Percentiles rank a stretch among this genome's conserved stretches.
phyloP scores from a whole-genome alignment of 495 filamentous ascomycete genomes.

The Lichina pygmaea region DNA sequence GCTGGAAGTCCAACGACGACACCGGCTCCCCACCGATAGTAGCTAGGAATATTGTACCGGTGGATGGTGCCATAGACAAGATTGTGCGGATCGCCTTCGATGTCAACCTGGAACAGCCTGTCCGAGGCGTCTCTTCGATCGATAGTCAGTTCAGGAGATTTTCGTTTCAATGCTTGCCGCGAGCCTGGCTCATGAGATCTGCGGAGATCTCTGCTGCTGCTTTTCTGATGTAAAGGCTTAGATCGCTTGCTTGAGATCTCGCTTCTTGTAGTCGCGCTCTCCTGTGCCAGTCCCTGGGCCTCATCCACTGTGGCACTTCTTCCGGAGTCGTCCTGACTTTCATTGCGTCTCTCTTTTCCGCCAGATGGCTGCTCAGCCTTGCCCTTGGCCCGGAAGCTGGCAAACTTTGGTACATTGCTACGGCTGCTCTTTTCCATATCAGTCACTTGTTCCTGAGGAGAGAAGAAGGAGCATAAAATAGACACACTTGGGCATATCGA shows the following conservation, averaged over 20 bases:
- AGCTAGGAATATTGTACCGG: slow-evolving; percentile 30
- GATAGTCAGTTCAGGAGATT: neutral
- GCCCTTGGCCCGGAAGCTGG: slow-evolving; percentile 33
- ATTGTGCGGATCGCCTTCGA: slow-evolving; percentile 32
- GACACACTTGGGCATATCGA: neutral
- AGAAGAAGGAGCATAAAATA: neutral
- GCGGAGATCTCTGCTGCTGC: neutral
- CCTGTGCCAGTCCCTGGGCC: neutral
- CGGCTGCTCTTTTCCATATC: neutral
- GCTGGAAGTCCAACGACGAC: slow-evolving; percentile 25
- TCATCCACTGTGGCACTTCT: neutral
- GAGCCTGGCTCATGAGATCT: neutral
- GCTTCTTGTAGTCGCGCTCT: neutral
- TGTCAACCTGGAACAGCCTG: slow-evolving; percentile 20
- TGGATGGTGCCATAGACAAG: slow-evolving; percentile 32
- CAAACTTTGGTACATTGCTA: slow-evolving; percentile 30
- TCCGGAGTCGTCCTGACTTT: neutral
- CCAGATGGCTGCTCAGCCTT: neutral
- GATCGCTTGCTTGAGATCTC: neutral
- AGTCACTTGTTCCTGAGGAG: neutral
- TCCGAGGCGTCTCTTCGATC: slow-evolving; percentile 1
- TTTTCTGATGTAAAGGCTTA: neutral
- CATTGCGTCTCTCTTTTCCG: slow-evolving; percentile 2
- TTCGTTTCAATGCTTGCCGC: neutral
- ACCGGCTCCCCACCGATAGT: slow-evolving; percentile 30